Percentiles rank a stretch among this genome's conserved stretches.
Evolutionary conservation across 768 basidiomycete species (phyloP).

Genomic region (Tubosaeta sp.): DNA sequence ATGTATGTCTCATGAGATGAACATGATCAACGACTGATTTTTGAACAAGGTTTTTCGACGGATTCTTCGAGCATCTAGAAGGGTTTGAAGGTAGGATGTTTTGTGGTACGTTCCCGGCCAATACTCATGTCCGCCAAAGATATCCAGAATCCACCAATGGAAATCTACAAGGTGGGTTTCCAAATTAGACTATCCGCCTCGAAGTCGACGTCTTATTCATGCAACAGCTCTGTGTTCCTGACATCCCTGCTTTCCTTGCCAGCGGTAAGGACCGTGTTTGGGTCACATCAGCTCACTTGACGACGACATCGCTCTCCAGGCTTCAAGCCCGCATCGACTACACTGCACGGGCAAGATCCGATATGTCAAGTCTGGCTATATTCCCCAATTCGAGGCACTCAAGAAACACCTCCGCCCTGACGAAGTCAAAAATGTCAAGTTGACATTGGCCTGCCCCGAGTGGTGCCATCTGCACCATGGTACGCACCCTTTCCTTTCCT

Average conservation of each 20-base stretch:
- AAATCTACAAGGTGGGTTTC: conserved; percentile 22
- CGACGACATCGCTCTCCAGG: conserved; percentile 4
- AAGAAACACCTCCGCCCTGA: conserved; percentile 55
- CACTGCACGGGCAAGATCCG: conserved; percentile 54
- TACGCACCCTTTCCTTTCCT: conserved; percentile 14
- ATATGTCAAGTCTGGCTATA: conserved; percentile 58
- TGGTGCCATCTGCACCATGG: conserved; percentile 73
- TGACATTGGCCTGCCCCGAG: conserved; percentile 70
- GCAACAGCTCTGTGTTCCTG: conserved; percentile 25
- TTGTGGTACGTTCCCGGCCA: neutral
- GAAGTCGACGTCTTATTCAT: neutral
- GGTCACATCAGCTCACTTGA: too few species aligned
- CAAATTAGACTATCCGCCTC: neutral
- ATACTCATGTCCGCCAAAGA: conserved; percentile 13
- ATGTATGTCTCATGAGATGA: conserved; percentile 13
- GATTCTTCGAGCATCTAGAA: conserved; percentile 25
- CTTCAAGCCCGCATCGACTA: conserved; percentile 19
- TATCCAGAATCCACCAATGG: conserved; percentile 19
- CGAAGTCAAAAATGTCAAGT: conserved; percentile 63
- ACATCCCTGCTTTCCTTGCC: conserved; percentile 18
- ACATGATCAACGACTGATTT: neutral
- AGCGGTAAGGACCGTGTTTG: conserved; percentile 9
- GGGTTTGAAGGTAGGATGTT: conserved; percentile 21
- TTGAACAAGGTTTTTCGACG: conserved; percentile 24
- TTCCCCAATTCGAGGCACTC: conserved; percentile 58